Base-by-base conservation (phyloP, 2,329 filamentous ascomycete genomes). In the Curvularia verruculosa region DNA sequence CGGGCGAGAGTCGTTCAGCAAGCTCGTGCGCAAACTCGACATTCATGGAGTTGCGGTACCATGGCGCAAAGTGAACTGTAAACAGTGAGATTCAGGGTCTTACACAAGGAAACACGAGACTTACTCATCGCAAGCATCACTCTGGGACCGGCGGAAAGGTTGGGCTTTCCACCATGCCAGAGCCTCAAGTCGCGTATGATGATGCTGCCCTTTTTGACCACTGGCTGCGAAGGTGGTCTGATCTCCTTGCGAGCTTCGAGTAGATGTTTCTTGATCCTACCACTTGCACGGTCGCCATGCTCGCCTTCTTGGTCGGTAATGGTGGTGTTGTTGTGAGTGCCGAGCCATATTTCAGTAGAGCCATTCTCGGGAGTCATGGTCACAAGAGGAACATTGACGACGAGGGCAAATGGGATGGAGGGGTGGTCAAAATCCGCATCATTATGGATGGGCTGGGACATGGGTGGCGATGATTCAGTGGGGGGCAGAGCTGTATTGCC, bases 21-120 rank as follows among this genome's bases (percentile, higher is more conserved):
- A 87, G 54, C 23, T 84, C 81, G 8, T 85, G 77, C 3, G 79
- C 77, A 45, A 88, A 74, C 57, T 85, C 79, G 18, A 88, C 72
- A 31, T 74, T 73, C 85, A 87, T 88, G 2, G 73, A 71, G 62
- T 87, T 87, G n/a, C 80, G 70, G 65, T 85, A 85, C 83, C 83
- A 85, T 0, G 79, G 79, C 0, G 84, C 83, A 64, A 86, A 86
- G 67, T 65, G 83, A 40, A 86, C 59, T 73, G 40, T 1, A 49
- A 39, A 2, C 26, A 19, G 49, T 62, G 5, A 65, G 57, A 19
- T 46, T 10, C 10, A 24, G 4, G 29, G 23, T 13, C n/a, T 29
- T 5, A 7, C 36, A 31, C 23, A 24, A 15, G n/a, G 23, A 34
- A 31, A 13, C 18, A 24, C 31, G 19, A 12, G 12, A 64, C 68